Conservation (phyloP, 768 basidiomycete genomes). For the Phaeolepiota aurea region DNA sequence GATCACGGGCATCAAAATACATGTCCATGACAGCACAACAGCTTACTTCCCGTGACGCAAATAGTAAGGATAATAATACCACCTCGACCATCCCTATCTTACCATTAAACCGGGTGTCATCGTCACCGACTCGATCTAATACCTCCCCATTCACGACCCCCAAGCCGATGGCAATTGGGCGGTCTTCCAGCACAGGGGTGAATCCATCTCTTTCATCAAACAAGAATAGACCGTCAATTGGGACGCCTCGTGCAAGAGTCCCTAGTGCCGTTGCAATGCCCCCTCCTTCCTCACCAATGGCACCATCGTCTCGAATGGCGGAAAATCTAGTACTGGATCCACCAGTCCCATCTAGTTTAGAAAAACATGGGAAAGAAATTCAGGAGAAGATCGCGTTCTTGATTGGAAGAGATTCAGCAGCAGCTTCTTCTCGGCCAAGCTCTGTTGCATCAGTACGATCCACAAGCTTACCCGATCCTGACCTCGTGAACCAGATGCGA, state of each 20-base stretch:
- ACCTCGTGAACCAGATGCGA: conserved; percentile 31
- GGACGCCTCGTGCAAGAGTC: conserved; percentile 56
- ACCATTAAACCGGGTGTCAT: too few species aligned
- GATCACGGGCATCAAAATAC: conserved; percentile 81
- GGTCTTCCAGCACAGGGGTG: conserved; percentile 23
- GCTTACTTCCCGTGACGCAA: conserved; percentile 39
- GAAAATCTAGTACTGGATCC: conserved; percentile 11
- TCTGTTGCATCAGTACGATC: conserved; percentile 30
- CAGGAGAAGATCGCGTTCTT: conserved; percentile 39
- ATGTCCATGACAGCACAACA: conserved; percentile 80
- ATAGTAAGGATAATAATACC: conserved; percentile 1
- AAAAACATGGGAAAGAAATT: conserved; percentile 27
- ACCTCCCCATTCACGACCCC: conserved; percentile 67
- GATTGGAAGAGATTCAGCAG: conserved; percentile 27
- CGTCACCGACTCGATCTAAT: conserved; percentile 35
- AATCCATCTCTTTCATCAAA: conserved; percentile 23
- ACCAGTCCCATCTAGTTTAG: conserved; percentile 20
- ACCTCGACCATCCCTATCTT: not conserved
- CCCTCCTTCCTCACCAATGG: conserved; percentile 61
- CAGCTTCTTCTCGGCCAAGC: conserved; percentile 22
- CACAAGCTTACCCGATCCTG: conserved; percentile 22
- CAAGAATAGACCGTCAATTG: conserved; percentile 31
- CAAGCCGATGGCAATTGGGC: conserved; percentile 35
- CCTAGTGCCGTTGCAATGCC: conserved; percentile 78
- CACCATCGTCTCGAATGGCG: conserved; percentile 17